Base-by-base conservation (phyloP, 169 alveolate genomes). In the Eimeria tenella region DNA sequence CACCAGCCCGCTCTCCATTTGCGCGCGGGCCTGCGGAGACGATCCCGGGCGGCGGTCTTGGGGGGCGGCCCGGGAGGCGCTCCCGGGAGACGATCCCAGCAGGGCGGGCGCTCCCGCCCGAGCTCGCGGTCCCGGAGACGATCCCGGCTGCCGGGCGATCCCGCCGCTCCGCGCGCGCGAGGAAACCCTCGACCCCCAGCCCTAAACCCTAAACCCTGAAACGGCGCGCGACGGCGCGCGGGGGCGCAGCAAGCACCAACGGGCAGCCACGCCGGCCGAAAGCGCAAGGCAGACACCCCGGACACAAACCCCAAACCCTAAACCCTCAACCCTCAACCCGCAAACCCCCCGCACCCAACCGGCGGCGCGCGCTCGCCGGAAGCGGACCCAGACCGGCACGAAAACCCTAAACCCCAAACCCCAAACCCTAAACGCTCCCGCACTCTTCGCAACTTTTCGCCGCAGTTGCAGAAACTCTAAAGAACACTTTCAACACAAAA, bases 1-100 rank as follows among this genome's bases (percentile, higher is more conserved):
- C 49, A 95, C 86, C 49, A 87, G 25, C 5, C 88, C 56, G 53
- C 52, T 15, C 21, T 94, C 96, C 55, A 62, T n/a, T n/a, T 93
- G 93, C 19, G 81, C 60, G 7, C 73, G 68, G 53, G 90, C 65
- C 7, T 7, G 65, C 13, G 65, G 7, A 56, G 19, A 56, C 13
- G 65, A 7, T 9, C 65, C 65, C 13, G 19, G 13, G 65, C 7
- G 19, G 65, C 7, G 65, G 65, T 9, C 65, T 7, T 7, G 65
- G 65, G 65, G 13, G 19, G 13, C 65, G 65, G 65, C n/a, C 19
- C 7, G 65, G 65, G 19, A 9, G 65, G 65, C 13, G 65, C 65
- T 56, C 19, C 65, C 65, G 65, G 13, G 13, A 7, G 65, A 9
- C 7, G 65, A 56, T 56, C 7, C 65, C 7, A 56, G 13, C 65